Conservation (phyloP, 768 basidiomycete genomes). For the Gautieria morchelliformis region DNA sequence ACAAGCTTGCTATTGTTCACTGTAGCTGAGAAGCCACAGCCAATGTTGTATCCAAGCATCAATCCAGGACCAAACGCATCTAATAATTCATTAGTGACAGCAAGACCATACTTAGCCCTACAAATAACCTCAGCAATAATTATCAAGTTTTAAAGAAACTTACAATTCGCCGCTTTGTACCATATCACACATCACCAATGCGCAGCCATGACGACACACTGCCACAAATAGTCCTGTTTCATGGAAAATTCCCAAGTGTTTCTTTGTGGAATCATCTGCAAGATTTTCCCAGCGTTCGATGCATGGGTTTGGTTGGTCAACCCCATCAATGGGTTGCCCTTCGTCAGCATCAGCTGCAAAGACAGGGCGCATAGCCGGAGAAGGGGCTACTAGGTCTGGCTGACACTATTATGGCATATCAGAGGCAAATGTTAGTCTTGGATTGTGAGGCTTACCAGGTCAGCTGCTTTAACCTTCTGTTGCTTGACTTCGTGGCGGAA, state of each 20-base stretch:
- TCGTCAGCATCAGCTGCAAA: conserved; percentile 18
- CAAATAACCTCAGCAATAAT: background rate
- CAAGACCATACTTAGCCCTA: conserved; percentile 22
- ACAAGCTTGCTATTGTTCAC: background rate
- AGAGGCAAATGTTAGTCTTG: no score
- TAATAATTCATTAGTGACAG: conserved; percentile 16
- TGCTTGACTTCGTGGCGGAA: no score
- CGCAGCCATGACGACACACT: conserved; percentile 26
- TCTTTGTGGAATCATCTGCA: conserved; percentile 19
- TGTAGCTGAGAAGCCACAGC: conserved; percentile 17
- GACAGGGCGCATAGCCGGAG: background rate
- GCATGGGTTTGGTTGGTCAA: background rate
- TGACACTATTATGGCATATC: no score
- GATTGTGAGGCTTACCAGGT: no score
- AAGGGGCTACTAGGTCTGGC: no score
- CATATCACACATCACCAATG: conserved; percentile 24
- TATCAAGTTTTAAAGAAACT: conserved; percentile 8
- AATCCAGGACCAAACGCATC: conserved; percentile 11
- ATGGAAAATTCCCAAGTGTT: conserved; percentile 26
- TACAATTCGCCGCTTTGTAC: conserved; percentile 27
- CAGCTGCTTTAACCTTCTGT: no score
- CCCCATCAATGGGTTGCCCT: conserved; percentile 14
- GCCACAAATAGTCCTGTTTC: conserved; percentile 29
- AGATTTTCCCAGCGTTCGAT: background rate
- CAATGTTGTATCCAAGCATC: conserved; percentile 18